A percentile compares a stretch with the other conserved stretches of the same genome.
phyloP scores from a whole-genome alignment of 768 basidiomycete species.

The Leccinellum rugosiceps region DNA sequence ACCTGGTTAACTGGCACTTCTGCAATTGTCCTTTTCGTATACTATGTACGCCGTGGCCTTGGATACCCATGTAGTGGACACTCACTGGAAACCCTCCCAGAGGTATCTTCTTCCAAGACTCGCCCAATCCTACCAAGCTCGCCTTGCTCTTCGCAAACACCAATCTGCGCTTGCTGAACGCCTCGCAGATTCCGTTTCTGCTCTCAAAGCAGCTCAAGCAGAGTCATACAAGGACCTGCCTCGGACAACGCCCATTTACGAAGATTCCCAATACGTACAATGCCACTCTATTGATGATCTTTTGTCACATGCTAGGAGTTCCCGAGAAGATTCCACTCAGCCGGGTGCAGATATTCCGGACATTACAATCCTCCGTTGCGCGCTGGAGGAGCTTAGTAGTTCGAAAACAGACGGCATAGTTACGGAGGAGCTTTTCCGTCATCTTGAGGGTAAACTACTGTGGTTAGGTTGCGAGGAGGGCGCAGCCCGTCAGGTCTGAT shows the following conservation, averaged over 20 bases:
- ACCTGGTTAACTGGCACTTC: constrained; percentile 67
- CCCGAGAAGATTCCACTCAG: constrained; percentile 13
- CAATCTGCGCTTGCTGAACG: constrained; percentile 54
- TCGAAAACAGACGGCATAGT: constrained; percentile 41
- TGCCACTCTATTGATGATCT: constrained; percentile 47
- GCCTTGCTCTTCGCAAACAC: constrained; percentile 57
- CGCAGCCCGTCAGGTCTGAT: constrained; percentile 50
- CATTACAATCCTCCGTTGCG: constrained; percentile 61
- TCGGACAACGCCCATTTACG: constrained; percentile 46
- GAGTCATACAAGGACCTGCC: constrained; percentile 59
- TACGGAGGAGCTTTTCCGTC: constrained; percentile 57
- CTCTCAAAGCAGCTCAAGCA: constrained; percentile 53
- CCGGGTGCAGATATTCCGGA: constrained; percentile 38
- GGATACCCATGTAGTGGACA: background rate
- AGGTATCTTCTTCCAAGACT: constrained; percentile 69
- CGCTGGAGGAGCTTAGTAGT: constrained; percentile 46
- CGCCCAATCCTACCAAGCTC: constrained; percentile 53
- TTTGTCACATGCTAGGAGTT: constrained; percentile 13
- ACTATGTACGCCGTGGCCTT: constrained; percentile 50
- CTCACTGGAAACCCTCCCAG: constrained; percentile 36
- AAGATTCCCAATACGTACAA: constrained; percentile 41
- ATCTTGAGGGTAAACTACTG: constrained; percentile 54
- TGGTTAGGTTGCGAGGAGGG: constrained; percentile 57
- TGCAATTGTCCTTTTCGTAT: constrained; percentile 54
- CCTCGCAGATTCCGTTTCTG: constrained; percentile 53